These are phyloP conservation scores for Cercospora beticola DNA, from an alignment of 2,329 filamentous ascomycete species.

Conservation along the genomic window DNA sequence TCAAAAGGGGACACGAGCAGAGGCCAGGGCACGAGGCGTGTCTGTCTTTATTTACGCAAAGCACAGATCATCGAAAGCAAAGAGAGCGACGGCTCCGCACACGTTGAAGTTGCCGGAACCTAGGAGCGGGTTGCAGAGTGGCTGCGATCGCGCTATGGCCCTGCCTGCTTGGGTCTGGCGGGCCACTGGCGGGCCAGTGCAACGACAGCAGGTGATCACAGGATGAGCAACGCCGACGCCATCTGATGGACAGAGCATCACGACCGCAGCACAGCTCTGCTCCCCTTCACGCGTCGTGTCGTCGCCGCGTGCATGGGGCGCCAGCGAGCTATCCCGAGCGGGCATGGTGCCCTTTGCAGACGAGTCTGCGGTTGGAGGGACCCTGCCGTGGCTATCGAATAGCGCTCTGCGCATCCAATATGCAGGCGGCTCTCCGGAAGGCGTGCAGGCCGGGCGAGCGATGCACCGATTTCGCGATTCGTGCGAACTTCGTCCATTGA, in stretches of 20 bases:
- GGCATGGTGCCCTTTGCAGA: constrained; percentile 25
- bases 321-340: constrained; percentile 28
- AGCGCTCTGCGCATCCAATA: not conserved
- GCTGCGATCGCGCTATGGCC: constrained; percentile 21
- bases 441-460: constrained; percentile 13
- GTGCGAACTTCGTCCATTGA: not conserved
- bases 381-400: constrained; percentile 21
- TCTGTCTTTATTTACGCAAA: constrained; percentile 18
- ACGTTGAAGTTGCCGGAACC: constrained; percentile 14
- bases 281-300: constrained; percentile 18
- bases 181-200: constrained; percentile 14
- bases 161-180: not conserved
- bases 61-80: constrained; percentile 13
- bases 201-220: not conserved
- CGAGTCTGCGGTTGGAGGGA: constrained; percentile 26
- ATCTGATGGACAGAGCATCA: constrained; percentile 18
- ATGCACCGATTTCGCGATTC: not conserved
- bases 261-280: not conserved
- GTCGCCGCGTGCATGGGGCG: constrained; percentile 24
- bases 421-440: constrained; percentile 23
- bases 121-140: constrained; percentile 9
- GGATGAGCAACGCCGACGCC: constrained; percentile 11
- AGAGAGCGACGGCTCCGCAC: constrained; percentile 18
- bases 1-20: constrained; percentile 7
- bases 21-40: constrained; percentile 11